Conservation (phyloP, 2,329 filamentous ascomycete genomes). For the Venturia aucupariae region DNA sequence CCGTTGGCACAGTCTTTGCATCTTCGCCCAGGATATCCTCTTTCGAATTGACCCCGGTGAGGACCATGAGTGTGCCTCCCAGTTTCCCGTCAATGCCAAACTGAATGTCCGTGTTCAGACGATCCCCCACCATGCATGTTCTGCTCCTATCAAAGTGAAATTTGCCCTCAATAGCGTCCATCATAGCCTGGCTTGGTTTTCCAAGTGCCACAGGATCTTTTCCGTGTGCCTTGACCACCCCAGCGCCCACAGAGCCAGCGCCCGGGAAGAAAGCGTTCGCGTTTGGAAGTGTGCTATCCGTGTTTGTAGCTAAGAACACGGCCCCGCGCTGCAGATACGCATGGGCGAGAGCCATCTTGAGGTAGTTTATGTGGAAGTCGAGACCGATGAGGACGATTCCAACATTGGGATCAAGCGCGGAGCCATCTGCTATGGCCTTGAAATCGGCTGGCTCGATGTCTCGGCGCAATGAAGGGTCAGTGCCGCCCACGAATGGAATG, state of each 20-base stretch:
- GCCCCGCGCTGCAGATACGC: conserved; percentile 80
- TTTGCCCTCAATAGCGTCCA: conserved; percentile 96
- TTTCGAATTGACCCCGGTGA: conserved; percentile 74
- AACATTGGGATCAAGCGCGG: conserved; percentile 78
- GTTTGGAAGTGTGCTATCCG: conserved; percentile 80
- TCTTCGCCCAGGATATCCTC: conserved; percentile 68
- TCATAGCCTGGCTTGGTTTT: conserved; percentile 97
- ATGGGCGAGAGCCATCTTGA: conserved; percentile 76
- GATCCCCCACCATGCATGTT: conserved; percentile 93
- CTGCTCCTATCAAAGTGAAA: conserved; percentile 76
- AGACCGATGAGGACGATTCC: conserved; percentile 82
- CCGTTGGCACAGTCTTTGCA: conserved; percentile 62
- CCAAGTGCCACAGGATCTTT: conserved; percentile 69
- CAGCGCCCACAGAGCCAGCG: conserved; percentile 72
- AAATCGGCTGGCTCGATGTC: conserved; percentile 79
- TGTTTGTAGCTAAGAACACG: conserved; percentile 85
- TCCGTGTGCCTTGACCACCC: conserved; percentile 55
- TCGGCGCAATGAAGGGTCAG: conserved; percentile 66
- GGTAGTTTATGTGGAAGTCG: conserved; percentile 91
- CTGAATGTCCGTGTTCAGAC: conserved; percentile 89
- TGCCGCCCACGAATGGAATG: conserved; percentile 75
- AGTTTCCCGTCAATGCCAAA: conserved; percentile 88
- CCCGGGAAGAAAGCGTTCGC: conserved; percentile 80
- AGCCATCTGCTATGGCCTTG: conserved; percentile 58
- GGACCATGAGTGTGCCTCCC: conserved; percentile 81